phyloP scores from a whole-genome alignment of 176 grass and related monocot species.

The Carex littledalei region DNA sequence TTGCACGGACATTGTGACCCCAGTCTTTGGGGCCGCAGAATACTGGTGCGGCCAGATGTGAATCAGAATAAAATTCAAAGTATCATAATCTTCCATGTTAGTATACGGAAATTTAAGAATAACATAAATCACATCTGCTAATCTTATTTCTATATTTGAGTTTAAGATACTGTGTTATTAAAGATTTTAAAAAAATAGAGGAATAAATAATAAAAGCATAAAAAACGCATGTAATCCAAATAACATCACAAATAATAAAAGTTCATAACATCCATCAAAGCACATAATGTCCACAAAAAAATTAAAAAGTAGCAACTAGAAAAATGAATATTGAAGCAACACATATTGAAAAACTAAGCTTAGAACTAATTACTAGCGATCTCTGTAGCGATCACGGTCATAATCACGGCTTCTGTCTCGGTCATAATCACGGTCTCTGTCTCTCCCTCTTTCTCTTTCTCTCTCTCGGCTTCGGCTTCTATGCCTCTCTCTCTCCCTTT shows the following conservation, averaged over 20 bases:
- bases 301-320: background rate
- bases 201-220: background rate
- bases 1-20: no score
- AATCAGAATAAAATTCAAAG: background rate
- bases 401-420: conserved; percentile 1
- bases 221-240: background rate
- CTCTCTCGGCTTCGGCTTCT: conserved; percentile 7
- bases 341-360: background rate
- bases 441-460: background rate
- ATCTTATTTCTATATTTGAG: no score
- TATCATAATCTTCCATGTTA: background rate
- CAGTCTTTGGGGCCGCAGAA: no score
- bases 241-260: background rate
- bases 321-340: background rate
- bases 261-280: background rate
- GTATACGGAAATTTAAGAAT: background rate
- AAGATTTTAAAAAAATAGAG: background rate
- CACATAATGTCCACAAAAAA: background rate
- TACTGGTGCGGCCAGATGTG: background rate
- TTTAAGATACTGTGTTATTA: background rate
- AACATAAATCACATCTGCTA: background rate
- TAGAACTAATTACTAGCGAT: background rate
- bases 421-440: conserved; percentile 5
- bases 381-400: conserved; percentile 1
- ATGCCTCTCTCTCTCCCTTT: background rate